Evolutionary conservation across 2,329 filamentous ascomycete species (phyloP).

Genomic region (Tolypocladium endophyticum): DNA sequence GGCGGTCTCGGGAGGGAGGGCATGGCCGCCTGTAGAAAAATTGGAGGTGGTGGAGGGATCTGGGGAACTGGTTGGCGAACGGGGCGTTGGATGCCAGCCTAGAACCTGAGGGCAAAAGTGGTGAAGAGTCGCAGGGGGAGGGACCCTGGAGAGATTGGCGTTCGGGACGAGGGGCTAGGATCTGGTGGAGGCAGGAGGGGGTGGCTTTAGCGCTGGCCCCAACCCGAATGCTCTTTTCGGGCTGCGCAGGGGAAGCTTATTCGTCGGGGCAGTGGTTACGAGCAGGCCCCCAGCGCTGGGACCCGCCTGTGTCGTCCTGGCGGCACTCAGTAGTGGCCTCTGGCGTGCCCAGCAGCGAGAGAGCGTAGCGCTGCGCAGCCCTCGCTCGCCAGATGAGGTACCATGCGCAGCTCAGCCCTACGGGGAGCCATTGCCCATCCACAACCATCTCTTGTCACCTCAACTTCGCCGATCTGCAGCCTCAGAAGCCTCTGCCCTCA

Average conservation of each 20-base stretch:
- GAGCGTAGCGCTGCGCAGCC: neutral
- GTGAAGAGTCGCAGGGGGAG: neutral
- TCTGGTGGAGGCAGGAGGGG: neutral
- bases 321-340: neutral
- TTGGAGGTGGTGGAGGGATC: neutral
- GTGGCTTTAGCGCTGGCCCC: neutral
- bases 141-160: neutral
- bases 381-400: too few relatives aligned
- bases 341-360: neutral
- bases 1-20: neutral
- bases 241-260: neutral
- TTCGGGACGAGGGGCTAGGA: neutral
- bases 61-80: neutral
- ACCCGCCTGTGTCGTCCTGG: neutral
- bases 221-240: neutral
- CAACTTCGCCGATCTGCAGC: neutral
- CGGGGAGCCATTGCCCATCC: neutral
- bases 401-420: neutral
- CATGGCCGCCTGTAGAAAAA: neutral
- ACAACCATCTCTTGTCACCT: neutral
- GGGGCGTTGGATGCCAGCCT: neutral
- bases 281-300: neutral
- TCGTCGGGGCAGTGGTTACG: neutral
- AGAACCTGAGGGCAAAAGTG: neutral
- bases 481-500: neutral